Evolutionary conservation across 192 early-diverging fungal species (phyloP).

Genomic region (Rhizophagus prolifer): DNA sequence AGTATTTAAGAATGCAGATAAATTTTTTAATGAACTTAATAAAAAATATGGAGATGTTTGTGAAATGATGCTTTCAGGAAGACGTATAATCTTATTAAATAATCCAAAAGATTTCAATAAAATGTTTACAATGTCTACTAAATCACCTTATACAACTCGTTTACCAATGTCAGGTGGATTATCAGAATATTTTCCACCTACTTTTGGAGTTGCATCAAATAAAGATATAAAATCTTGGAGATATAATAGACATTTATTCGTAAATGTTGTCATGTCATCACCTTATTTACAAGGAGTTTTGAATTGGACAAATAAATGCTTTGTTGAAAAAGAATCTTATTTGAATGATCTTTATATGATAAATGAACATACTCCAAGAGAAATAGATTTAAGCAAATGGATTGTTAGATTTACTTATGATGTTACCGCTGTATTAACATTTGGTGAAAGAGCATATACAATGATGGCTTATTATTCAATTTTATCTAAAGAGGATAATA

Average conservation of each 20-base stretch:
- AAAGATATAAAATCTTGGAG: neutral
- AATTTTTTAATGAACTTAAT: too few relatives aligned
- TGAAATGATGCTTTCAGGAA: neutral
- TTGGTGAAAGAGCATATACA: neutral
- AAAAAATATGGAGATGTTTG: too few relatives aligned
- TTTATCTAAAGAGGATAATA: neutral
- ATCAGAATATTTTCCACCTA: neutral
- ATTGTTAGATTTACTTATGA: neutral
- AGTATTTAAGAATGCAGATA: too few relatives aligned
- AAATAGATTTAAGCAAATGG: too few relatives aligned
- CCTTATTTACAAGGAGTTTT: neutral
- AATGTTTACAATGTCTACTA: neutral
- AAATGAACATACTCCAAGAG: too few relatives aligned
- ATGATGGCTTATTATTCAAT: neutral
- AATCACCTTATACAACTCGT: neutral
- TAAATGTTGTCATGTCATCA: neutral
- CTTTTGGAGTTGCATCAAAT: neutral
- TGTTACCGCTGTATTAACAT: neutral
- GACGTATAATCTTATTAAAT: neutral
- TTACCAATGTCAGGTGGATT: neutral
- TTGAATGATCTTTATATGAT: too few relatives aligned
- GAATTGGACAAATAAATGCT: neutral
- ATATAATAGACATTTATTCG: constrained; percentile 6
- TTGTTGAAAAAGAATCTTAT: too few relatives aligned
- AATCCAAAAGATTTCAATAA: neutral